Percentiles rank a stretch among this genome's conserved stretches.
Evolutionary conservation across 169 alveolate species (phyloP).

Genomic region (Cryptosporidium baileyi): DNA sequence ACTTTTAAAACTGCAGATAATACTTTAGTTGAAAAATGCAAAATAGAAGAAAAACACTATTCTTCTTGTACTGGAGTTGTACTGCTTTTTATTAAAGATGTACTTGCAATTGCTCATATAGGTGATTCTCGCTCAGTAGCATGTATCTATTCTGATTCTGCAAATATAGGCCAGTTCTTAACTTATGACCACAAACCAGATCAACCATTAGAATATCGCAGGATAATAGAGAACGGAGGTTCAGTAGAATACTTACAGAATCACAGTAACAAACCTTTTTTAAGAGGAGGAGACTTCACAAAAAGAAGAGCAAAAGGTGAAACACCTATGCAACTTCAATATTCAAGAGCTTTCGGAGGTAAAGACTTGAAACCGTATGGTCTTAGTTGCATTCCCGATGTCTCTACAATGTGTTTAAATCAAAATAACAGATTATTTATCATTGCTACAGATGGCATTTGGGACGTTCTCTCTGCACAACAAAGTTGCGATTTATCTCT

Average conservation of each 20-base stretch:
- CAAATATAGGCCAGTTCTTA: conserved; percentile 71
- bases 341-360: conserved; percentile 82
- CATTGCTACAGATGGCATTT: conserved; percentile 83
- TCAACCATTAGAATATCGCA: conserved; percentile 74
- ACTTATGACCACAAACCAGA: conserved; percentile 82
- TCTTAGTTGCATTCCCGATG: conserved; percentile 77
- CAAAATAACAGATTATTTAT: conserved; percentile 71
- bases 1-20: conserved; percentile 77
- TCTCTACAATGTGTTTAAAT: conserved; percentile 67
- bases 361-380: conserved; percentile 82
- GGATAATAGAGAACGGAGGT: conserved; percentile 72
- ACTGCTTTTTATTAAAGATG: conserved; percentile 75
- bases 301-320: conserved; percentile 80
- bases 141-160: conserved; percentile 1
- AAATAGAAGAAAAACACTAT: conserved; percentile 74
- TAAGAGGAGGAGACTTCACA: conserved; percentile 84
- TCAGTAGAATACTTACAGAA: conserved; percentile 72
- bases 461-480: conserved; percentile 78
- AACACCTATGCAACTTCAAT: conserved; percentile 85
- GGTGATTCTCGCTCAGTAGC: conserved; percentile 71
- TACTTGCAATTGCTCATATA: conserved; percentile 79
- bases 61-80: conserved; percentile 83
- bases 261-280: conserved; percentile 81
- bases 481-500: conserved; percentile 59
- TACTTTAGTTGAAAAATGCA: conserved; percentile 75